Percentiles rank a stretch among this genome's conserved stretches.
Conservation (phyloP, 495 filamentous ascomycete species). For the Thozetella sp. region DNA sequence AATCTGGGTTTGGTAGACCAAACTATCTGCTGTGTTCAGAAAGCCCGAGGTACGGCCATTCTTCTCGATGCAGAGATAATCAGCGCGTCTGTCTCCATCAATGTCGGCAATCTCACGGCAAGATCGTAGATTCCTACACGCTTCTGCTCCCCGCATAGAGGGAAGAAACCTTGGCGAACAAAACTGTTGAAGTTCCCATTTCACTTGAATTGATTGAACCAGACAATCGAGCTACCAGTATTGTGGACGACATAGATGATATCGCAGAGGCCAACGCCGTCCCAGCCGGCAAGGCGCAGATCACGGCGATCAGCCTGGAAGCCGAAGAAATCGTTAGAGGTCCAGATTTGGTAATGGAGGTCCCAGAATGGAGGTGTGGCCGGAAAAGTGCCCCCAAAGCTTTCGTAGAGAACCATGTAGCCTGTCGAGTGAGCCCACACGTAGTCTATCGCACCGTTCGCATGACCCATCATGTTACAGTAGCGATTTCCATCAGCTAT, state of each 20-base stretch:
- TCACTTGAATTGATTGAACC: slow-evolving; percentile 17
- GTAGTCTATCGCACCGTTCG: slow-evolving; percentile 43
- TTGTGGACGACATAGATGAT: slow-evolving; percentile 18
- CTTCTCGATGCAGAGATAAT: slow-evolving; percentile 22
- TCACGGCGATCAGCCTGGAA: slow-evolving; percentile 17
- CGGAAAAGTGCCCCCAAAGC: background rate
- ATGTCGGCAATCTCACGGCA: slow-evolving; percentile 29
- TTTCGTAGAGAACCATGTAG: slow-evolving; percentile 14
- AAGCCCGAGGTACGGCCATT: slow-evolving; percentile 17
- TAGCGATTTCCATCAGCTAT: too few relatives aligned
- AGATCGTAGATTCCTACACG: slow-evolving; percentile 4
- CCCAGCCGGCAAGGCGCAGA: slow-evolving; percentile 25
- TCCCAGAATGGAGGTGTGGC: too few relatives aligned
- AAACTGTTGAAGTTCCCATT: slow-evolving; percentile 5
- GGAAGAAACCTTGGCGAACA: background rate
- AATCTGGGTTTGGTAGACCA: slow-evolving; percentile 15
- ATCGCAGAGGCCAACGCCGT: slow-evolving; percentile 29
- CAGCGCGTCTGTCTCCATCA: slow-evolving; percentile 27
- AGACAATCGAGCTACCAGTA: slow-evolving; percentile 14
- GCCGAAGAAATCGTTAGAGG: background rate
- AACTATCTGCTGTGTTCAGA: slow-evolving; percentile 13
- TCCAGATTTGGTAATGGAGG: slow-evolving; percentile 5
- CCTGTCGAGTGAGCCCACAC: slow-evolving; percentile 28
- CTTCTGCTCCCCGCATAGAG: slow-evolving; percentile 1
- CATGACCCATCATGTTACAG: background rate